Conservation (phyloP, 1,139 yeast genomes). For the Blastobotrys apis region DNA sequence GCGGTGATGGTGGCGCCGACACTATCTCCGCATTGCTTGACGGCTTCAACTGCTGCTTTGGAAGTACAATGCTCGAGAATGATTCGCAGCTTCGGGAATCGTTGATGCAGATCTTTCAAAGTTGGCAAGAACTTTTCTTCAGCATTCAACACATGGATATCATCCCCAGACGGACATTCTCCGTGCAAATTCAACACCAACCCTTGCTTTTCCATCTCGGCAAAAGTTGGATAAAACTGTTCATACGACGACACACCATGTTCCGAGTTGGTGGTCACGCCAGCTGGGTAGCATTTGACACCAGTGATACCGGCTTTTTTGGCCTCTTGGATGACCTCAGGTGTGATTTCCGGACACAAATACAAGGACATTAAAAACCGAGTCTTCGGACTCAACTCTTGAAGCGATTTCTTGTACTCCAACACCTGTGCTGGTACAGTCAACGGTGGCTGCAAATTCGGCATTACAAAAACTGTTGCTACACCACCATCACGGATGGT, state of each 20-base stretch:
- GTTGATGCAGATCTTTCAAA: slow-evolving; percentile 64
- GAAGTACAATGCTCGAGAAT: slow-evolving; percentile 95
- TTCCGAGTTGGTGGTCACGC: slow-evolving; percentile 96
- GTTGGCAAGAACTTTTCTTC: slow-evolving; percentile 95
- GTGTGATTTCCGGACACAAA: slow-evolving; percentile 71
- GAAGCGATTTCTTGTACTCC: slow-evolving; percentile 61
- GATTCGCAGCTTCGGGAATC: slow-evolving; percentile 83
- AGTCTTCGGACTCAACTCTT: slow-evolving; percentile 72
- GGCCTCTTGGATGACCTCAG: slow-evolving; percentile 76
- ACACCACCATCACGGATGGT: slow-evolving; percentile 87
- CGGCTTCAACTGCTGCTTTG: slow-evolving; percentile 74
- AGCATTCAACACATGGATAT: slow-evolving; percentile 86
- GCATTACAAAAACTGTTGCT: slow-evolving; percentile 92
- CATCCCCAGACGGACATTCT: slow-evolving; percentile 69
- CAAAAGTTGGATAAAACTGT: slow-evolving; percentile 80
- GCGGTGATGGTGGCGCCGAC: slow-evolving; percentile 96
- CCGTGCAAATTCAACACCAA: slow-evolving; percentile 89
- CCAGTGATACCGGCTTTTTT: slow-evolving; percentile 67
- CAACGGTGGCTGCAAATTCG: slow-evolving; percentile 89
- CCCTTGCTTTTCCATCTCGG: slow-evolving; percentile 75
- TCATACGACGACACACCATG: slow-evolving; percentile 87
- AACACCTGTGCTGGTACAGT: slow-evolving; percentile 73
- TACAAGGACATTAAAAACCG: slow-evolving; percentile 90
- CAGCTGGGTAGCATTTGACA: slow-evolving; percentile 95
- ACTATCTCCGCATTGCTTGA: slow-evolving; percentile 61